Evolutionary conservation across 441 rosid genomes (phyloP).

Genomic region (Corymbia citriodora): DNA sequence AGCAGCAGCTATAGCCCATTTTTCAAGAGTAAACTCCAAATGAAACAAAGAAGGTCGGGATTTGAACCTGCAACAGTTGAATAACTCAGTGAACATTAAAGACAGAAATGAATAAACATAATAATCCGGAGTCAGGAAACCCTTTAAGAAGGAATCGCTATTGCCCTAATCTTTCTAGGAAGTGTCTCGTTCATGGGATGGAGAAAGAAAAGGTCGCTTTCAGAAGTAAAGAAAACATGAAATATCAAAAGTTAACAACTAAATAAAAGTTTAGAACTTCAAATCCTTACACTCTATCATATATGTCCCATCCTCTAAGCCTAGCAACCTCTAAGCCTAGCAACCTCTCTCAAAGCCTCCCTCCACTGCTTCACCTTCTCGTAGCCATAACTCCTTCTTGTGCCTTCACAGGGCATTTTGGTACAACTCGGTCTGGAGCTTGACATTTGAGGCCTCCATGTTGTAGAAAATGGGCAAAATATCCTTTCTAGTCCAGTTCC

Average conservation of each 20-base stretch:
- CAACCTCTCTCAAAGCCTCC: neutral
- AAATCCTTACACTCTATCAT: neutral
- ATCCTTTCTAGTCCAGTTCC: neutral
- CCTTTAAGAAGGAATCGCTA: neutral
- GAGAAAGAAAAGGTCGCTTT: neutral
- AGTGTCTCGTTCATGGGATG: neutral
- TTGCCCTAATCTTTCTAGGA: neutral
- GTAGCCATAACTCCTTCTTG: neutral
- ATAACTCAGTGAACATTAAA: neutral
- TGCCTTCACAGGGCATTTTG: neutral
- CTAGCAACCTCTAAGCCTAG: neutral
- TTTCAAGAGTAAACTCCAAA: neutral
- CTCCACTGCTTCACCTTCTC: neutral
- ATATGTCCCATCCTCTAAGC: neutral
- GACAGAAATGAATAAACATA: neutral
- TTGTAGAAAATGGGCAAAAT: slow-evolving; percentile 3
- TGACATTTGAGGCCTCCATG: neutral
- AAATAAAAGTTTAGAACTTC: neutral
- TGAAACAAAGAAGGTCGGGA: neutral
- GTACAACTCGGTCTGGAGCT: neutral
- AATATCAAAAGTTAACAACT: neutral
- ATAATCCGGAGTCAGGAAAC: neutral
- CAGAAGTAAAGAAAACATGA: neutral
- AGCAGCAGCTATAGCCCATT: neutral
- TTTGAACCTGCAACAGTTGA: neutral